Evolutionary conservation across 2,329 filamentous ascomycete species (phyloP), one percentile per base, ranked within the genome.

Genomic region (Aspergillus quadrilineatus): DNA sequence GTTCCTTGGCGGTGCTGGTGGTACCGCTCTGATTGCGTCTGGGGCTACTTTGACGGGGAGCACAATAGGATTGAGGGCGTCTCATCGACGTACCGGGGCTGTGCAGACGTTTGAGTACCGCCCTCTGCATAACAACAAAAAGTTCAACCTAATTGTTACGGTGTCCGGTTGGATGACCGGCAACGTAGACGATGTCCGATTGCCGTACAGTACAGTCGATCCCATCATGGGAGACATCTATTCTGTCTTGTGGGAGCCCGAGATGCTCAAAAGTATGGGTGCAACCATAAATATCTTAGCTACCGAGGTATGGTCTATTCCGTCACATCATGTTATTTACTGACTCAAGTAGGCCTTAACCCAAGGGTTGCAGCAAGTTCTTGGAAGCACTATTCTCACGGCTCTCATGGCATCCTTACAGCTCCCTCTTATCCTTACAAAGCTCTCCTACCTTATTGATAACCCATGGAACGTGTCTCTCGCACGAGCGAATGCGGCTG

Each of bases 381-480:
- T 99, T 10, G 94, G 90, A 43, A 94, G 86, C 68, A 97, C 94
- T 0, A 88, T 99, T 51, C 79, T 99, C 14, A 85, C 92, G 51
- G 85, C 88, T 63, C 80, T 99, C 32, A 97, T 99, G 93, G 89
- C 92, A 41, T 92, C 92, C 34, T 79, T 99, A 50, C 91, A 95
- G 71, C 78, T 97, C n/a, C 94, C 94, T 2, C 85, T 99, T 42
- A 88, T 97, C 29, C 79, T 99, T 44, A 92, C 93, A 0, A 99
- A 99, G 71, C 83, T 99, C 8, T 86, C 93, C 0, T 99, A 99
- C 69, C 82, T 99, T 17, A 97, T 99, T 63, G 94, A 99, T 74
- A 99, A 99, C 69, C 94, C 94, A 0, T 99, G 94, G 94, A 91
- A 89, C 28, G 92, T 97, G n/a, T 97, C 94, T 1, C 83, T 96